Conservation (phyloP, 2,329 filamentous ascomycete species). For the Stachybotrys chartarum region DNA sequence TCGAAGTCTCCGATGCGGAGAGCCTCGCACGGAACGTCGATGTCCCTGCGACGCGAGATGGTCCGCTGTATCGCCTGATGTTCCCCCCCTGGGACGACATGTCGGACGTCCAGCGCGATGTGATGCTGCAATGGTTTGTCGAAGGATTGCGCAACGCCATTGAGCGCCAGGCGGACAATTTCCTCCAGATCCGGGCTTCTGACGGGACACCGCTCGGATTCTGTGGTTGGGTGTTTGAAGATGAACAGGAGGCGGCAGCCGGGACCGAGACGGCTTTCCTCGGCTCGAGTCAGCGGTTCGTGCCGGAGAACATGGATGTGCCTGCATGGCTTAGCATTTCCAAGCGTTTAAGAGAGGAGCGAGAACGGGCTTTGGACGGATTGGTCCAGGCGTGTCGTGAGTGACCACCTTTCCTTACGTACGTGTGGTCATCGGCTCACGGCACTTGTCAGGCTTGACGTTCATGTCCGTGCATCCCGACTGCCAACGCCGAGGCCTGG, state of each 20-base stretch:
- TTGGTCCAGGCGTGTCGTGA: not conserved
- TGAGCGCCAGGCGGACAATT: not conserved
- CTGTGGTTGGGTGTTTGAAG: not conserved
- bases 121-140: not conserved
- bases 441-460: not conserved
- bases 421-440: not conserved
- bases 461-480: conserved; percentile 1
- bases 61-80: conserved; percentile 1
- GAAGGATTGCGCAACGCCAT: not conserved
- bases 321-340: conserved; percentile 1
- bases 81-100: not conserved
- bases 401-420: not conserved
- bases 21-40: not conserved
- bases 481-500: conserved; percentile 1
- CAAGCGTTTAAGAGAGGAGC: not conserved
- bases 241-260: not conserved
- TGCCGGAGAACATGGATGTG: not conserved
- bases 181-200: not conserved
- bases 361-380: not conserved
- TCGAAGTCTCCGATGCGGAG: not conserved
- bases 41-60: not conserved
- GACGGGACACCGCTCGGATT: not conserved
- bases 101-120: not conserved
- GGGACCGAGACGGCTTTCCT: not conserved
- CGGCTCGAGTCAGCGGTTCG: not conserved